Conservation (phyloP, 2,329 filamentous ascomycete genomes). For the Fusarium liriodendri region DNA sequence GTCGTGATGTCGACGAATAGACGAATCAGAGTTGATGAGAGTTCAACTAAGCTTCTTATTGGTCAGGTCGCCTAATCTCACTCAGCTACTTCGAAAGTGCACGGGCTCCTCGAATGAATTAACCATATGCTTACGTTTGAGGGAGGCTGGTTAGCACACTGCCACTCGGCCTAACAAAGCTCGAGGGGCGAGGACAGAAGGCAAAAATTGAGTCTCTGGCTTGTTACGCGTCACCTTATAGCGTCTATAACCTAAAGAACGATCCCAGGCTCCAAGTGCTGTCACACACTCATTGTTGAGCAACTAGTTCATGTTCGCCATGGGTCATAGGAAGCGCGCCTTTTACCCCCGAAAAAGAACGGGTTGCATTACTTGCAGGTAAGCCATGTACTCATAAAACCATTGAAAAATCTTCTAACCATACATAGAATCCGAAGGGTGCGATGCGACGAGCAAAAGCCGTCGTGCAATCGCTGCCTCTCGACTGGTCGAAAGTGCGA, state of each 20-base stretch:
- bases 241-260: not conserved
- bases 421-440: not conserved
- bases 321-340: not conserved
- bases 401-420: not conserved
- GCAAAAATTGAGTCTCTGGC: not conserved
- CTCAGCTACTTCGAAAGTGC: not conserved
- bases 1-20: not conserved
- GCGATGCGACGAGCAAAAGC: not conserved
- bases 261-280: not conserved
- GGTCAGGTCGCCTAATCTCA: not conserved
- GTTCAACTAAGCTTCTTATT: not conserved
- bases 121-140: not conserved
- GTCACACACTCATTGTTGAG: not conserved
- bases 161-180: not conserved
- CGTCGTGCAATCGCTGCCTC: conserved; percentile 6
- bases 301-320: not conserved
- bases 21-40: not conserved
- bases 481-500: conserved; percentile 19
- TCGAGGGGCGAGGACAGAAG: not conserved
- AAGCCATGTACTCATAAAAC: not conserved
- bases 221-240: not conserved
- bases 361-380: not conserved
- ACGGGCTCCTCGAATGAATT: not conserved
- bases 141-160: not conserved
- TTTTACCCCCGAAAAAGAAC: not conserved